A percentile compares a stretch with the other conserved stretches of the same genome.
Conservation (phyloP, 1,284 basidiomycete genomes). For the Afroboletus lepidellus region DNA sequence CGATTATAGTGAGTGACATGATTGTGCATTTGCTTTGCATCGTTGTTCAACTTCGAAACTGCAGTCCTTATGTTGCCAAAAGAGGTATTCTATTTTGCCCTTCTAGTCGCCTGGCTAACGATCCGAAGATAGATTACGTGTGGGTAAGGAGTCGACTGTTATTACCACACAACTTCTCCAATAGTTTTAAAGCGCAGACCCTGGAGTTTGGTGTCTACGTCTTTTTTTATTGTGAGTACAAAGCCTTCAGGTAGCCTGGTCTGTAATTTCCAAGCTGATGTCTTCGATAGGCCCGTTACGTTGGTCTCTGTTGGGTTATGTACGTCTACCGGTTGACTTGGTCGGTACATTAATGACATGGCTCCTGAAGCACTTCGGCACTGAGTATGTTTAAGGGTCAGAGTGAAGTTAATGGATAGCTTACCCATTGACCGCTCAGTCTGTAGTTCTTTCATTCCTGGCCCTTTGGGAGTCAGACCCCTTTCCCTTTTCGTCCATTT, state of each 20-base stretch:
- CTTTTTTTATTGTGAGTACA: slow-evolving; percentile 10
- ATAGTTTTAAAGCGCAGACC: neutral
- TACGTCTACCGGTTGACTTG: neutral
- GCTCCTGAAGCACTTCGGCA: neutral
- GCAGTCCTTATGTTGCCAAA: slow-evolving; percentile 4
- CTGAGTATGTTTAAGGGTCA: neutral
- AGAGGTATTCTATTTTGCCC: neutral
- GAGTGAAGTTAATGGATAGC: neutral
- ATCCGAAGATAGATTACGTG: slow-evolving; percentile 9
- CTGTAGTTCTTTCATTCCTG: slow-evolving; percentile 1
- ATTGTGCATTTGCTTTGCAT: neutral
- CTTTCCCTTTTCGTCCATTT: neutral
- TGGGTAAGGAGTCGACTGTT: slow-evolving; percentile 3
- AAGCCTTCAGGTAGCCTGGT: too few relatives aligned
- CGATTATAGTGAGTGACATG: neutral
- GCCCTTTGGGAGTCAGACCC: slow-evolving; percentile 1
- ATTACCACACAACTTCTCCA: neutral
- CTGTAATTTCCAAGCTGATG: neutral
- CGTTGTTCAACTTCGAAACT: neutral
- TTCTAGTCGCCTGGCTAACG: neutral
- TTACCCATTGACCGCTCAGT: neutral
- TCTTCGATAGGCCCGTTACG: slow-evolving; percentile 6
- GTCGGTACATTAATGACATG: neutral
- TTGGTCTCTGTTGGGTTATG: slow-evolving; percentile 1
- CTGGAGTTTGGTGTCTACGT: slow-evolving; percentile 9